Evolutionary conservation across 306 rosid species (phyloP), one percentile per base, ranked within the genome.

Genomic region (Inga laurina): DNA sequence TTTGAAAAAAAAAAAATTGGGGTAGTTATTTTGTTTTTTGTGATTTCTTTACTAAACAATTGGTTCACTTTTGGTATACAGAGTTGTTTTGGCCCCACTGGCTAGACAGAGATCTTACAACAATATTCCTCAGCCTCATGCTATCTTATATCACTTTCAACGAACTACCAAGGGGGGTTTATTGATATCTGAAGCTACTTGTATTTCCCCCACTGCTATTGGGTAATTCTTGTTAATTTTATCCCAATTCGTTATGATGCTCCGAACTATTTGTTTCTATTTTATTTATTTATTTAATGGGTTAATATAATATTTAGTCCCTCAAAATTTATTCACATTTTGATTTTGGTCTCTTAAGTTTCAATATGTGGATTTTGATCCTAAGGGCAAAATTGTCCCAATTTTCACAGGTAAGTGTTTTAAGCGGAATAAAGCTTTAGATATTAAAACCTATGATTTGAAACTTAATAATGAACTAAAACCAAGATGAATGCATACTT

Each of bases 91-190:
- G 84, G 88, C 94, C 19, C 90, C 94, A 37, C 12, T 91, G 82
- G 72, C 81, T 7, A 81, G 90, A 68, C 81, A 30, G n/a, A 85
- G 90, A 73, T 88, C 92, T 9, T 87, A 85, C 52, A 62, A 57
- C 69, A 74, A 84, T 64, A 84, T 91, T 72, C 90, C 94, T 46
- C 91, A 87, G 83, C 85, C 88, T 0, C 91, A 87, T 71, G 94
- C 90, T 37, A 68, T 89, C 51, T 85, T 92, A 52, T 89, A 90
- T 83, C 90, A 92, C 78, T 83, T 94, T 35, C 92, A 91, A 70
- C 86, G 94, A 82, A 44, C 92, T 67, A 46, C 90, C 27, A 68
- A 81, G 27, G 91, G 89, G 4, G 90, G 92, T 10, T 74, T 89
- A 76, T 79, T 91, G 77, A 82, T 89, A 35, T 12, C 90, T 22